Conservation (phyloP, 2,329 filamentous ascomycete genomes). For the Paecilomyces fulvus region DNA sequence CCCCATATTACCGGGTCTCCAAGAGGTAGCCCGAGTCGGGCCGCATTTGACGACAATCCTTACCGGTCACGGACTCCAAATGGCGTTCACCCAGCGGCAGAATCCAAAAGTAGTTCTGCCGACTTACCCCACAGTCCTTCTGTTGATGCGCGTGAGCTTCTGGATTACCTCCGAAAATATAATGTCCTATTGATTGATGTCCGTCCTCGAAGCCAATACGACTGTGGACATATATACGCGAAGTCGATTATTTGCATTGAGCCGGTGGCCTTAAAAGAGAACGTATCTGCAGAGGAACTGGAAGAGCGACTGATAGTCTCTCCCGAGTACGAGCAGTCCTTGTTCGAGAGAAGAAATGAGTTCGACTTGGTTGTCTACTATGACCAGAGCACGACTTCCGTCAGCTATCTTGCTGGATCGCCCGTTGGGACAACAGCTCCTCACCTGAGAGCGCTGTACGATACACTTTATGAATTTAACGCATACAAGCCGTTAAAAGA, state of each 20-base stretch:
- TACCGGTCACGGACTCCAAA: slow-evolving; percentile 39
- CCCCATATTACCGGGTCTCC: slow-evolving; percentile 25
- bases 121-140: slow-evolving; percentile 48
- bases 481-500: slow-evolving; percentile 62
- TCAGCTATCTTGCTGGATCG: slow-evolving; percentile 46
- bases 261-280: slow-evolving; percentile 63
- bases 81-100: slow-evolving; percentile 27
- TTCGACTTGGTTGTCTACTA: slow-evolving; percentile 90
- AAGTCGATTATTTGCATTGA: slow-evolving; percentile 84
- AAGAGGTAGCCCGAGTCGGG: slow-evolving; percentile 25
- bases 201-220: slow-evolving; percentile 68
- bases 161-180: slow-evolving; percentile 58
- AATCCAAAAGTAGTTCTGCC: slow-evolving; percentile 35
- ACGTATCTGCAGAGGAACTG: slow-evolving; percentile 55
- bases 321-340: slow-evolving; percentile 53
- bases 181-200: slow-evolving; percentile 78
- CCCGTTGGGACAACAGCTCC: slow-evolving; percentile 38
- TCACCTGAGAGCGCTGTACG: slow-evolving; percentile 63
- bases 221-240: slow-evolving; percentile 80
- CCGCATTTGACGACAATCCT: slow-evolving; percentile 31
- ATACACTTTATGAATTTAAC: slow-evolving; percentile 77
- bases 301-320: slow-evolving; percentile 42
- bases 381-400: slow-evolving; percentile 59
- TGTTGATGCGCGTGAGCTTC: slow-evolving; percentile 63
- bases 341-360: slow-evolving; percentile 64